Conservation (phyloP, 164 flowering plant species). For the Saururus chinensis region DNA sequence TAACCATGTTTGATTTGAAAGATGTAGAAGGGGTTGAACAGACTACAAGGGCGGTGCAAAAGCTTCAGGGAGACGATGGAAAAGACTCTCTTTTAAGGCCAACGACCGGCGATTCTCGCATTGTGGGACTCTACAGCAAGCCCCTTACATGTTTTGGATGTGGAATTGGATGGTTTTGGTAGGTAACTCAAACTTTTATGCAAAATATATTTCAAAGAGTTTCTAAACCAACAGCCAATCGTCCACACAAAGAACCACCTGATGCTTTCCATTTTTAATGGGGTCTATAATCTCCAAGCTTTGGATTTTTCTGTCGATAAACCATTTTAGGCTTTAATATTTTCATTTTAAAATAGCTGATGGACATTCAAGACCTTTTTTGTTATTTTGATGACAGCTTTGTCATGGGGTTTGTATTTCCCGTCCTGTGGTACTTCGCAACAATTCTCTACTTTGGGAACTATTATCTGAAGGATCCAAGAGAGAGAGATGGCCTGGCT, state of each 20-base stretch:
- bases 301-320: too few species aligned
- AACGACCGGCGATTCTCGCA: too few species aligned
- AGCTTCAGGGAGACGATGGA: neutral
- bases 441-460: constrained; percentile 75
- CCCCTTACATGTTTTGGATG: constrained; percentile 19
- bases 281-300: too few species aligned
- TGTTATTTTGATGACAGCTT: constrained; percentile 38
- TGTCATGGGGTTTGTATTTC: constrained; percentile 65
- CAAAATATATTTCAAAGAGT: neutral
- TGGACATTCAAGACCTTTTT: too few species aligned
- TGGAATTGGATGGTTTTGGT: constrained; percentile 27
- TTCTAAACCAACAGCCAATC: too few species aligned
- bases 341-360: too few species aligned
- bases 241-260: too few species aligned
- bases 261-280: too few species aligned
- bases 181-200: neutral
- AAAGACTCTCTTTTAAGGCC: neutral
- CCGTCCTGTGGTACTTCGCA: constrained; percentile 87
- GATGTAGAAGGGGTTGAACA: neutral
- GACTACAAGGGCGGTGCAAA: neutral
- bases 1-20: neutral
- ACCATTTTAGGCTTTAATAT: too few species aligned
- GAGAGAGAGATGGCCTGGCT: constrained; percentile 97
- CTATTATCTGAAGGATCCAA: constrained; percentile 80
- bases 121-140: neutral